Evolutionary conservation across 352 stramenopile species (phyloP), one percentile per base, ranked within the genome.

Genomic region (Pythium aristosporum): DNA sequence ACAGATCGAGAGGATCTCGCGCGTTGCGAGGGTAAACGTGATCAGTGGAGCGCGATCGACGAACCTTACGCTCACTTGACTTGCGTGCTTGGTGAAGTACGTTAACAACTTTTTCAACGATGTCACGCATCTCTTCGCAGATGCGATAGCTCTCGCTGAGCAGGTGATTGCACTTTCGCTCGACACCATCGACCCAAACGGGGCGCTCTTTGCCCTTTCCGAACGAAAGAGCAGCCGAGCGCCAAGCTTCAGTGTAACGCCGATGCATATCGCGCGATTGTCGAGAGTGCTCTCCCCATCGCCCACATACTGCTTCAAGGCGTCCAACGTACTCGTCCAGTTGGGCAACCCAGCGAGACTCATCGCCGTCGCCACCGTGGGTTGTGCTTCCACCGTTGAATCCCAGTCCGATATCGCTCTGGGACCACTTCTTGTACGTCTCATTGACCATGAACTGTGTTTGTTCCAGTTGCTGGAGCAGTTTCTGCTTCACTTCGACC

Each of bases 361-460:
- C n/a, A 2, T 61, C 53, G 5, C 15, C 32, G 21, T 48, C 44
- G 13, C 5, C n/a, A 11, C 8, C 39, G 16, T 53, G 57, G 55
- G 59, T 69, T 2, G 13, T 54, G 43, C 49, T 59, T 21, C 11
- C 21, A 5, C 36, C 42, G 34, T 66, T 71, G 1, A 63, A 11
- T 15, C 39, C 63, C 23, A 53, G 50, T 21, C 69, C 73, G 21
- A 88, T 73, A 2, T 79, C 74, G 41, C 77, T 89, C 39, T 87
- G 71, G 23, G 79, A 80, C 78, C 76, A 89, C 30, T 84, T 78
- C 63, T 91, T 91, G 67, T 88, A 86, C 23, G 81, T 89, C 58
- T 82, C 79, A 20, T 75, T 76, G 47, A 92, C 85, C 81, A 92
- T 90, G 59, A 73, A 85, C 68, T 91, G 84, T 0, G 84, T 92